phyloP scores from a whole-genome alignment of 2,329 filamentous ascomycete genomes.

The Paecilomyces formosus region DNA sequence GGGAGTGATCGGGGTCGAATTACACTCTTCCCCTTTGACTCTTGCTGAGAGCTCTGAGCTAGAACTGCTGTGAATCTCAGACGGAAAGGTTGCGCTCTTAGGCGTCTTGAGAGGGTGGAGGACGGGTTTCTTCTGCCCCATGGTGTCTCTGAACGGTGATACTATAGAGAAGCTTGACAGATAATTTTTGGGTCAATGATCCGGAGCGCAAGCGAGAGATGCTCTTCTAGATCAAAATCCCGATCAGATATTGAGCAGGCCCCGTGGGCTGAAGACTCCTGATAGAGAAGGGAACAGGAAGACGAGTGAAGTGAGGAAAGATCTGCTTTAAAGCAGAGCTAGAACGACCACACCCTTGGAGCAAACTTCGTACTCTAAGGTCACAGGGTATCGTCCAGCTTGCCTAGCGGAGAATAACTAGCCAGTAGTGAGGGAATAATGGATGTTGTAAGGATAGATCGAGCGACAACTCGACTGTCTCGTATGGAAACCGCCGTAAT shows the following conservation, averaged over 20 bases:
- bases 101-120: conserved; percentile 38
- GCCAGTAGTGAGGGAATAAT: not conserved
- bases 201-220: not conserved
- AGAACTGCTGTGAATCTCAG: conserved; percentile 53
- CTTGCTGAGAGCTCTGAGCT: conserved; percentile 46
- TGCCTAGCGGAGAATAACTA: not conserved
- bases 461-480: not conserved
- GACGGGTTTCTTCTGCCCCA: conserved; percentile 27
- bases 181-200: not conserved
- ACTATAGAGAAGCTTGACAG: not conserved
- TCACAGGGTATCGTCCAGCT: conserved; percentile 6
- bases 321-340: not conserved
- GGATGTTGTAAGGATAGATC: conserved; percentile 1
- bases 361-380: not conserved
- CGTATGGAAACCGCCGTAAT: not conserved
- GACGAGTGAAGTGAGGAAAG: not conserved
- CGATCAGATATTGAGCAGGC: not conserved
- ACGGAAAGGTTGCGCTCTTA: conserved; percentile 40
- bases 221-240: not conserved
- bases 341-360: not conserved
- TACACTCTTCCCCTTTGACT: conserved; percentile 62
- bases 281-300: not conserved
- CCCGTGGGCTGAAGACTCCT: not conserved
- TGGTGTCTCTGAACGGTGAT: conserved; percentile 6
- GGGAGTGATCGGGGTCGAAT: conserved; percentile 83